Evolutionary conservation across 1,284 basidiomycete species (phyloP), one percentile per base, ranked within the genome.

Genomic region (Grifola frondosa): DNA sequence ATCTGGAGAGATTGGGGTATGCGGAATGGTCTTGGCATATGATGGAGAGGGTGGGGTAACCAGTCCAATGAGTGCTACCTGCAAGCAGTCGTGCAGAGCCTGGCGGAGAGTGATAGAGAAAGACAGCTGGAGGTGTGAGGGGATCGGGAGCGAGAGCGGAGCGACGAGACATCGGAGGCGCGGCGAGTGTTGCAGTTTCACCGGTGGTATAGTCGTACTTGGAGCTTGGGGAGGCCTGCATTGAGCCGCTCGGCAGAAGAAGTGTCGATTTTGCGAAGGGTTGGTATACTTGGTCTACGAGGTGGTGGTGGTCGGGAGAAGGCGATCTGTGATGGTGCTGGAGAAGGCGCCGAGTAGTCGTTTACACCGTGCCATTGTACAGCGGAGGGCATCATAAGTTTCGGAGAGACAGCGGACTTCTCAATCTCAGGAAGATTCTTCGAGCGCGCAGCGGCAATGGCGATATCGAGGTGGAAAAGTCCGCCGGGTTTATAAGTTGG

Each of bases 381-480:
- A 19, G 61, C 53, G 22, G 65, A 49, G 34, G 70, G 63, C 66
- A 72, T 70, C 50, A 70, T 54, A 16, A 68, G 67, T 42, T 67
- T 57, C 25, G 62, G 63, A 12, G 63, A 62, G 45, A 57, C 56
- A 20, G 71, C 72, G 1, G 70, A 62, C 22, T 68, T 71, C 54
- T 87, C 84, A 29, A 86, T 69, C 58, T 84, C 77, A 30, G 75
- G 75, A 5, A 79, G 66, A 15, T 65, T 63, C 56, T 72, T 77
- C 3, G 75, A 72, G 15, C 72, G 73, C n/a, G n/a, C n/a, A 20
- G 71, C 63, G 6, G 77, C 74, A 17, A 72, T 67, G 15, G 73
- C 66, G 3, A 82, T 86, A 56, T 88, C 78, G 15, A 87, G 73
- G 55, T 83, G 81, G 61, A 80, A 84, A 15, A 87, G 65, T 3